phyloP scores from a whole-genome alignment of 352 stramenopile species.

The Poterioochromonas sp. region DNA sequence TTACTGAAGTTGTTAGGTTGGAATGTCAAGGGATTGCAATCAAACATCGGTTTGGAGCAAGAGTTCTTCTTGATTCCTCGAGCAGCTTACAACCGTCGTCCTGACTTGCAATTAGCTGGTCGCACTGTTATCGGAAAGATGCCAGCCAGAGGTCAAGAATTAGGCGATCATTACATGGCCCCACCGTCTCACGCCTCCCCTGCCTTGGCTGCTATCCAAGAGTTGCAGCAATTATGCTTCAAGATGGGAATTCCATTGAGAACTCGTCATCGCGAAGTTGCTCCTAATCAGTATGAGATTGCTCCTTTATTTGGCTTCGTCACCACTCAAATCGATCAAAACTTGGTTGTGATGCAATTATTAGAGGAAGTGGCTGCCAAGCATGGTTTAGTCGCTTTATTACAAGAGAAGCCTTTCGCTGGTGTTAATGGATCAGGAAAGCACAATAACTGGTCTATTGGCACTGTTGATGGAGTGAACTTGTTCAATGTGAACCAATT shows the following conservation, averaged over 20 bases:
- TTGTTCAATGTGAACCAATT: constrained; percentile 50
- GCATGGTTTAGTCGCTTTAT: constrained; percentile 60
- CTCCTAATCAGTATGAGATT: constrained; percentile 71
- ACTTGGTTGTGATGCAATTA: constrained; percentile 73
- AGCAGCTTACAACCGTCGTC: constrained; percentile 60
- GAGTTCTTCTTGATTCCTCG: constrained; percentile 74
- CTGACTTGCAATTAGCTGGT: constrained; percentile 63
- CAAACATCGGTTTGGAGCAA: constrained; percentile 71
- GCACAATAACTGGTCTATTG: constrained; percentile 75
- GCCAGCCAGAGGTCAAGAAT: constrained; percentile 66
- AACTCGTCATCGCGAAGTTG: constrained; percentile 70
- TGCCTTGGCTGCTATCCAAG: constrained; percentile 64
- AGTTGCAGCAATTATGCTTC: constrained; percentile 62
- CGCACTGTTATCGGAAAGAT: constrained; percentile 66
- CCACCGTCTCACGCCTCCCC: constrained; percentile 56
- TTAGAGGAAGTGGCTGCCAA: constrained; percentile 61
- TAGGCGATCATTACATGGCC: constrained; percentile 72
- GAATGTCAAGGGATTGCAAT: constrained; percentile 50
- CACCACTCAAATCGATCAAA: constrained; percentile 69
- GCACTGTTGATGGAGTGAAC: constrained; percentile 57
- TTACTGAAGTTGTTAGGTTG: constrained; percentile 58
- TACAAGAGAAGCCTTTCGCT: constrained; percentile 77
- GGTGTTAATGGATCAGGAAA: constrained; percentile 72
- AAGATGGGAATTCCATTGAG: constrained; percentile 63
- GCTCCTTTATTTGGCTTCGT: constrained; percentile 61